Evolutionary conservation across 2,329 filamentous ascomycete species (phyloP), one percentile per base, ranked within the genome.

Genomic region (Dendryphion nanum): DNA sequence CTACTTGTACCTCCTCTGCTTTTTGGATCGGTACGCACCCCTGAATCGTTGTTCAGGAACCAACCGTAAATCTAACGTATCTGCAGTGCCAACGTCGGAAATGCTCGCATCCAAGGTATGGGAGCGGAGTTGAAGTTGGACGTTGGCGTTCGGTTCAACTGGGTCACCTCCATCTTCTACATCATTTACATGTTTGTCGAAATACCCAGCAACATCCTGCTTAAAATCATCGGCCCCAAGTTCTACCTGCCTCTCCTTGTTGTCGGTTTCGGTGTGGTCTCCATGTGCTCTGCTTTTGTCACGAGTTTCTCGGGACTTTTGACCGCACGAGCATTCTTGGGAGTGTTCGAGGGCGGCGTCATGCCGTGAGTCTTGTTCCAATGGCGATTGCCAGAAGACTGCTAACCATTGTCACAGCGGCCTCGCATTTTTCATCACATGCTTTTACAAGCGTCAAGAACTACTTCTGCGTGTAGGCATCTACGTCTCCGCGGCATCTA

Each of bases 161-260:
- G 75, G 67, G 73, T 75, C 0, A 72, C 78, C 1, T 78, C 76
- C 35, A 72, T 78, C 41, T 79, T 81, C 65, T 80, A 79, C 61
- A 73, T 81, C 42, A 55, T 75, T 39, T 80, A 80, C 59, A 66
- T 78, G 36, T 58, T 75, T 18, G 66, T 78, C 41, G 77, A 80
- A 51, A 68, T 80, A 1, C 77, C 77, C 3, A 74, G 71, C 54
- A 78, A 79, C 51, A 70, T 79, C 41, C 31, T 79, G 4, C 65
- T 81, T 31, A 80, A 80, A 61, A 66, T 62, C 17, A 55, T 79
- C 38, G 76, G 77, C 1, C 71, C 74, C 1, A 72, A 73, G 32
- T 74, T 64, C 48, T 81, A 62, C 42, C 71, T 81, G 8, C 75
- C 77, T 1, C 59, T 73, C 18, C 67, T 81, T 6, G 74, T 81